Conservation (phyloP, 768 basidiomycete genomes). For the Macrolepiota albuminosa region DNA sequence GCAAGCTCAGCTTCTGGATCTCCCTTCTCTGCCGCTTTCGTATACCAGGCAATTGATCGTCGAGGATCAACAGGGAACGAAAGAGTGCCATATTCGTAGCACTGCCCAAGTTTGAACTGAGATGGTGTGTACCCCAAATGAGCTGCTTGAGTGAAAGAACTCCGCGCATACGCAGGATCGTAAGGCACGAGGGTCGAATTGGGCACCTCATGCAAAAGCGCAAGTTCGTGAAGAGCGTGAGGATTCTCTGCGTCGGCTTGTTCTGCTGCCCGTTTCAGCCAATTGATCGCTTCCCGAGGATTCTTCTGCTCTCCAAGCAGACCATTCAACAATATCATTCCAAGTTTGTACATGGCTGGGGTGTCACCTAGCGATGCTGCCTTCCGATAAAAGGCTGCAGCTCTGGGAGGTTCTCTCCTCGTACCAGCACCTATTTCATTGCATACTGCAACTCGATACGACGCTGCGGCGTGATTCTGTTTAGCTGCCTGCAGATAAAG, state of each 20-base stretch:
- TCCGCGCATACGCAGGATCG: conserved; percentile 80
- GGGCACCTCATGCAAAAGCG: conserved; percentile 72
- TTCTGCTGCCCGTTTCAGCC: conserved; percentile 91
- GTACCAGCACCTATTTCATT: conserved; percentile 99
- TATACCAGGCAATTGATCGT: conserved; percentile 97
- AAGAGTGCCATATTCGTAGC: conserved; percentile 88
- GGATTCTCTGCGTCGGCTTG: conserved; percentile 99
- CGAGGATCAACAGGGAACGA: conserved; percentile 91
- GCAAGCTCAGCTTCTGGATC: conserved; percentile 94
- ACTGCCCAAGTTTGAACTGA: conserved; percentile 94
- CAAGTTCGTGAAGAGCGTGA: conserved; percentile 96
- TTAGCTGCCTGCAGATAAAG: conserved; percentile 96
- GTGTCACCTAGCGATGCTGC: conserved; percentile 95
- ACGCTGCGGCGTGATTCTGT: conserved; percentile 92
- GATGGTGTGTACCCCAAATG: conserved; percentile 91
- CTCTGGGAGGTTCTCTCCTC: conserved; percentile 78
- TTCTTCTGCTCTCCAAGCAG: conserved; percentile 79
- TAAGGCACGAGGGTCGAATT: conserved; percentile 64
- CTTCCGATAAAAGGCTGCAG: conserved; percentile 94
- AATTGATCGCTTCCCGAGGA: conserved; percentile 87
- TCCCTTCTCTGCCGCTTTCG: conserved; percentile 95
- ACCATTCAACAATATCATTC: conserved; percentile 92
- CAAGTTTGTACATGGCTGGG: conserved; percentile 99
- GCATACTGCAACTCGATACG: conserved; percentile 96
- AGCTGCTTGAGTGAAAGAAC: conserved; percentile 84